A percentile compares a stretch with the other conserved stretches of the same genome.
Evolutionary conservation across 73 alveolate species (phyloP).

Genomic region (Blepharisma japonicum): DNA sequence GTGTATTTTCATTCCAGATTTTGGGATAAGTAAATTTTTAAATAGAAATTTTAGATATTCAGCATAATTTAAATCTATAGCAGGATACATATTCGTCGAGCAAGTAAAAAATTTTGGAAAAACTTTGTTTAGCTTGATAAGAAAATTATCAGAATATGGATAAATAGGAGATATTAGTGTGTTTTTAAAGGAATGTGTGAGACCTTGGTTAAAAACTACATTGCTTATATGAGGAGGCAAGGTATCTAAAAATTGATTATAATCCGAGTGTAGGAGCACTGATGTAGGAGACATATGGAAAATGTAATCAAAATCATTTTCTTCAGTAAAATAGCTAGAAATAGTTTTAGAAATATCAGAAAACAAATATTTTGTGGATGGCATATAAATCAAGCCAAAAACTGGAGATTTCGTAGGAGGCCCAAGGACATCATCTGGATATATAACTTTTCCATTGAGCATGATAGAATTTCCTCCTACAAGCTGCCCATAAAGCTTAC

Average conservation of each 20-base stretch:
- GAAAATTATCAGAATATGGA: not conserved
- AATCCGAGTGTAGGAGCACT: not conserved
- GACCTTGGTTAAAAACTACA: not conserved
- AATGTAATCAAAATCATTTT: not conserved
- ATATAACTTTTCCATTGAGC: not conserved
- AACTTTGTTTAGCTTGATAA: not conserved
- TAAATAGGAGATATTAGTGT: not conserved
- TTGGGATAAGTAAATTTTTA: too few species aligned
- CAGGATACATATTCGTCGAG: too few species aligned
- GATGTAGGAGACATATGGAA: not conserved
- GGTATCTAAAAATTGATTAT: not conserved
- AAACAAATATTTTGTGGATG: not conserved
- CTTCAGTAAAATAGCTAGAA: not conserved
- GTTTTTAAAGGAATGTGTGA: not conserved
- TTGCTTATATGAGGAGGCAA: not conserved
- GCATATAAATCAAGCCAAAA: not conserved
- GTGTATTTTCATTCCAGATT: too few species aligned
- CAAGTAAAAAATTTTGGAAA: not conserved
- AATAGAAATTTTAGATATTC: too few species aligned
- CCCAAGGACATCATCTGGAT: slow-evolving; percentile 9
- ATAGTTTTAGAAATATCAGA: not conserved
- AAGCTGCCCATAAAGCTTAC: too few species aligned
- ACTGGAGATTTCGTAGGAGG: slow-evolving; percentile 15
- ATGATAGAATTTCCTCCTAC: too few species aligned
- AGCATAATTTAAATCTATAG: too few species aligned